Evolutionary conservation across 1,284 basidiomycete genomes (phyloP), one percentile per base, ranked within the genome.

Genomic region (Trichosporon asahii): DNA sequence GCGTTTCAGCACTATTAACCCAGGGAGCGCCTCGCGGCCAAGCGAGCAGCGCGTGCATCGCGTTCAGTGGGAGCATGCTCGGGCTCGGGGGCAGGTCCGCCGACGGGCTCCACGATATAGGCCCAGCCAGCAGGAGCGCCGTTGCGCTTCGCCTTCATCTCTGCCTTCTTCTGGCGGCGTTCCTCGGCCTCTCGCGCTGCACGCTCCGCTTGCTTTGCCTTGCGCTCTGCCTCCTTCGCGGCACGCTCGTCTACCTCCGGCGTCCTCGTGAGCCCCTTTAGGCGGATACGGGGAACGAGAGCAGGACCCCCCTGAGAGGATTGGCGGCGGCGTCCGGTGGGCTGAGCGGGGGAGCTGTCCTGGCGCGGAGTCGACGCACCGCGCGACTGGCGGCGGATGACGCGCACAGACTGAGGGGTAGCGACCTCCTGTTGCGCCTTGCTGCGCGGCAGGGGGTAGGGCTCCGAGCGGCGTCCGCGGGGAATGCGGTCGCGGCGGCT

Each of bases 111-210:
- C 29, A 61, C 57, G 3, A 76, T 69, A 57, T 75, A 78, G 0
- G 70, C 77, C 79, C 79, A 80, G 1, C 79, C 79, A 53, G 73
- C 74, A 2, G 79, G 79, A n/a, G 76, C 79, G 15, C 79, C 79
- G 67, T 77, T 80, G 23, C 78, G 70, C 65, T 72, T 74, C 2
- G 65, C 53, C 65, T 69, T 71, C 65, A 64, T 37, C 11, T 29
- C 66, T 53, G 69, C 66, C 63, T 70, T 70, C 15, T 33, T 31
- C 57, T 31, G 57, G 18, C 57, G 57, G 57, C 57, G 57, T 31
- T 61, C 57, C 57, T 61, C 57, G 4, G 57, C 57, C 27, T 61
- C 57, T 2, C 57, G 57, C 15, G 57, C 57, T 4, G 8, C 11
- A 4, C 57, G 57, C 57, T 61, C 57, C 3, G 27, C 57, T 18